Evolutionary conservation across 2,329 filamentous ascomycete genomes (phyloP).

Genomic region (Didymellaceae sp.): DNA sequence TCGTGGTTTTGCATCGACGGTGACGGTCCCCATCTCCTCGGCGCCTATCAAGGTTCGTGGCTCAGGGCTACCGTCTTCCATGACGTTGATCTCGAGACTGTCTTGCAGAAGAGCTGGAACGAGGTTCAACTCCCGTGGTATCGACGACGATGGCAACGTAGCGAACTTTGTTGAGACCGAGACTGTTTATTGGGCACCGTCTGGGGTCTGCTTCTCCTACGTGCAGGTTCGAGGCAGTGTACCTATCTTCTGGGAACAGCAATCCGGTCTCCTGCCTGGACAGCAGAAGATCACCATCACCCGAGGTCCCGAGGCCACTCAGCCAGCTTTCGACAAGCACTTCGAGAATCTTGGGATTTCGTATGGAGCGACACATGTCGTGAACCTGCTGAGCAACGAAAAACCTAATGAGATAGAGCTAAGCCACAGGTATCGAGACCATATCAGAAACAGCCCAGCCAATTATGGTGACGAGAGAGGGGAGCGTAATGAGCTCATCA

Average conservation of each 20-base stretch:
- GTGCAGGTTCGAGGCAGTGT: conserved; percentile 91
- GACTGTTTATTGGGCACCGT: conserved; percentile 85
- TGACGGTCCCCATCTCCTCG: conserved; percentile 79
- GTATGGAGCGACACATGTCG: conserved; percentile 89
- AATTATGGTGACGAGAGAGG: conserved; percentile 63
- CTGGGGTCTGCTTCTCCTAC: conserved; percentile 84
- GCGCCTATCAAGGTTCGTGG: conserved; percentile 71
- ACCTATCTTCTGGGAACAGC: conserved; percentile 96
- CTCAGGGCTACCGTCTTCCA: conserved; percentile 77
- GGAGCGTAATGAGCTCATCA: conserved; percentile 71
- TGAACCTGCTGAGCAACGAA: conserved; percentile 90
- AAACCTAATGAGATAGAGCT: conserved; percentile 88
- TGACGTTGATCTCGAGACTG: conserved; percentile 89
- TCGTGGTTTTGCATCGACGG: conserved; percentile 86
- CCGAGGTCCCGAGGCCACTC: conserved; percentile 85
- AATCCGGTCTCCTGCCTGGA: conserved; percentile 82
- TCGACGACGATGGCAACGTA: conserved; percentile 96
- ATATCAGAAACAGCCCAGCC: conserved; percentile 76
- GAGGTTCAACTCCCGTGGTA: conserved; percentile 94
- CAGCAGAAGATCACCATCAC: conserved; percentile 95
- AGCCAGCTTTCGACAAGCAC: conserved; percentile 94
- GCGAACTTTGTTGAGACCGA: conserved; percentile 99
- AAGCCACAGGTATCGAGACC: conserved; percentile 77
- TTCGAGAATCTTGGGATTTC: conserved; percentile 84
- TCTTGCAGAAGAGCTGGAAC: conserved; percentile 92